Percentiles rank a stretch among this genome's conserved stretches.
Conservation (phyloP, 148 eudicot genomes). For the Nyssa sinensis region DNA sequence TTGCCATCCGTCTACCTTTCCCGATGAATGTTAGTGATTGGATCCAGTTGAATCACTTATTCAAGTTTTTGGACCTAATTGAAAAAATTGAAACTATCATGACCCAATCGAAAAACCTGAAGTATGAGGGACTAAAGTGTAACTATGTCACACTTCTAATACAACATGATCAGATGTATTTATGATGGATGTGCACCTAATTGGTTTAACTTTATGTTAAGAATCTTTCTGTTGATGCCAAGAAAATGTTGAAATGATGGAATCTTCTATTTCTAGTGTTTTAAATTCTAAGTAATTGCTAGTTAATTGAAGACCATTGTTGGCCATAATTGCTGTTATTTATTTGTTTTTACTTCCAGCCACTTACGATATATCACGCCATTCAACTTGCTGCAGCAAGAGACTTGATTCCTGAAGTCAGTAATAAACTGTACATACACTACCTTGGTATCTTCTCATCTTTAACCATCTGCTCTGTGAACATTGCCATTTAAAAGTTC, state of each 20-base stretch:
- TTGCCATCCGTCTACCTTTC: no score
- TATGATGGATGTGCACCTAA: neutral
- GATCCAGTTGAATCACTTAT: no score
- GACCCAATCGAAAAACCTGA: no score
- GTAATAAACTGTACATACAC: constrained; percentile 51
- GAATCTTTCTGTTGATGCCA: neutral
- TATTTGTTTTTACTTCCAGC: constrained; percentile 47
- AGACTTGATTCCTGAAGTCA: constrained; percentile 33
- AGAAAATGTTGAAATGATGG: neutral
- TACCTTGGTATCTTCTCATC: constrained; percentile 62
- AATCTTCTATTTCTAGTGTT: neutral
- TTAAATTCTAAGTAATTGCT: neutral
- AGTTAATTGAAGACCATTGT: neutral
- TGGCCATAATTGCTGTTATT: neutral
- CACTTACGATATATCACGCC: constrained; percentile 69
- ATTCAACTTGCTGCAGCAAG: constrained; percentile 46
- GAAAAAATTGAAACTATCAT: no score
- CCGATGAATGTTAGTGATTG: no score
- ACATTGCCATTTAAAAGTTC: neutral
- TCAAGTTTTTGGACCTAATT: no score
- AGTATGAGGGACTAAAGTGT: no score
- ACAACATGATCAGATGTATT: neutral
- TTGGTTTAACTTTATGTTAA: neutral
- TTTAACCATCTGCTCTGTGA: neutral
- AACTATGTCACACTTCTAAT: no score